Conservation (phyloP, 768 basidiomycete genomes). For the Naganishia kalamii region DNA sequence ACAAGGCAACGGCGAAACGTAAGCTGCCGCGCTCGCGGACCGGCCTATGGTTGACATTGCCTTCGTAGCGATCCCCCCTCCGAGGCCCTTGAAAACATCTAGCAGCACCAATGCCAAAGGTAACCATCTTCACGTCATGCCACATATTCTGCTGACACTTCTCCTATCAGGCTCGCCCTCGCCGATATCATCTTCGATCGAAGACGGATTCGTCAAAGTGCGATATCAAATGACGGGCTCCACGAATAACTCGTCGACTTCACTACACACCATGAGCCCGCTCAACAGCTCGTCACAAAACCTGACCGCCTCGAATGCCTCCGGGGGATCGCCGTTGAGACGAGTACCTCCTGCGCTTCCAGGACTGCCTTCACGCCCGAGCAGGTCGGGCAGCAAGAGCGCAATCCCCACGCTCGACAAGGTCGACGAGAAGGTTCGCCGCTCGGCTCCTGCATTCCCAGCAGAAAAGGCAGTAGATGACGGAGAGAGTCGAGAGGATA, state of each 20-base stretch:
- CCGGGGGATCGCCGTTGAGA: background rate
- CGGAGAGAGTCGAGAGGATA: background rate
- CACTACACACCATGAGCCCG: slow-evolving; percentile 12
- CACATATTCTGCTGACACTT: background rate
- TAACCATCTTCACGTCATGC: background rate
- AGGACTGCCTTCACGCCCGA: background rate
- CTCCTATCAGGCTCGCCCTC: slow-evolving; percentile 1
- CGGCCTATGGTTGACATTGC: background rate
- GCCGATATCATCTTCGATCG: slow-evolving; percentile 11
- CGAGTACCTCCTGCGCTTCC: slow-evolving; percentile 3
- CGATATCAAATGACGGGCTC: slow-evolving; percentile 9
- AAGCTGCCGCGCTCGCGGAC: background rate
- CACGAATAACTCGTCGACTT: slow-evolving; percentile 2
- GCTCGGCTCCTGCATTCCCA: background rate
- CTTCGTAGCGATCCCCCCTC: slow-evolving; percentile 4
- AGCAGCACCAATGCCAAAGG: background rate
- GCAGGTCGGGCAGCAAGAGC: background rate
- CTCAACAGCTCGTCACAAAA: slow-evolving; percentile 1
- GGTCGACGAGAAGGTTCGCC: background rate
- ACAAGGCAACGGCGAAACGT: slow-evolving; percentile 2
- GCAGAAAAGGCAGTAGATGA: background rate
- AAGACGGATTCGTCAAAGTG: slow-evolving; percentile 22
- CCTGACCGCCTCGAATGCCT: background rate
- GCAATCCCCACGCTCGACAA: background rate
- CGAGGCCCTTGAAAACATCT: background rate